Base-by-base conservation (phyloP, 495 filamentous ascomycete genomes). In the Penicillium roqueforti region DNA sequence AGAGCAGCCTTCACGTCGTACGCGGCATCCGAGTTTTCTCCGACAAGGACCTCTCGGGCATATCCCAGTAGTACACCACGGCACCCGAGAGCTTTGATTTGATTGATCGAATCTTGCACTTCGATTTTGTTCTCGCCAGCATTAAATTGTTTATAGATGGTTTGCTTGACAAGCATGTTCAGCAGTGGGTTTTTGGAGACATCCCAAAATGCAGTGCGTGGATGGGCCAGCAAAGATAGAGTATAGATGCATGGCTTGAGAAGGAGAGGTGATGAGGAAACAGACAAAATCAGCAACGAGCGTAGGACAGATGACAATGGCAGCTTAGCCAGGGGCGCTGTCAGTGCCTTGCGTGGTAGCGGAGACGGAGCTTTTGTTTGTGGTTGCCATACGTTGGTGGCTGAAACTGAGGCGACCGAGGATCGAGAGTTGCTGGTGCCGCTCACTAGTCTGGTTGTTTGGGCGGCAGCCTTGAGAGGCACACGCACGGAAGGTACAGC, bases 211-310 rank as follows among this genome's bases (percentile, higher is more conserved):
- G 82, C 73, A 16, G 69, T 82, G 39, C 80, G 82, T 18, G 87
- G 85, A 58, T 90, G 74, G 11, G 89, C 87, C 58, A 95, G 76
- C n/a, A 74, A 62, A 4, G 80, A 82, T 56, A 95, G 85, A 16
- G 86, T 69, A 40, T 77, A 76, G 26, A 92, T 81, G 38, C 84
- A 91, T 26, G 86, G 84, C 28, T 76, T 75, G 22, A 96, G 79
- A 6, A 96, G 80, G 18, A 86, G 54, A 0, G 83, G 80, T 1
- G 89, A 92, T 8, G 88, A 89, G 0, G 92, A 96, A 50, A 96
- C 77, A 19, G 83, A 83, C 13, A 88, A 87, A 13, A 91, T 87
- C 52, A 88, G 75, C 54, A 92, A 76, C 8, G 89, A 91, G 23
- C 92, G 87, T 39, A 96, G 68, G 42, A 97, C 77, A 20, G 78